Base-by-base conservation (phyloP, 257 asterid species). In the Nicotiana tabacum region DNA sequence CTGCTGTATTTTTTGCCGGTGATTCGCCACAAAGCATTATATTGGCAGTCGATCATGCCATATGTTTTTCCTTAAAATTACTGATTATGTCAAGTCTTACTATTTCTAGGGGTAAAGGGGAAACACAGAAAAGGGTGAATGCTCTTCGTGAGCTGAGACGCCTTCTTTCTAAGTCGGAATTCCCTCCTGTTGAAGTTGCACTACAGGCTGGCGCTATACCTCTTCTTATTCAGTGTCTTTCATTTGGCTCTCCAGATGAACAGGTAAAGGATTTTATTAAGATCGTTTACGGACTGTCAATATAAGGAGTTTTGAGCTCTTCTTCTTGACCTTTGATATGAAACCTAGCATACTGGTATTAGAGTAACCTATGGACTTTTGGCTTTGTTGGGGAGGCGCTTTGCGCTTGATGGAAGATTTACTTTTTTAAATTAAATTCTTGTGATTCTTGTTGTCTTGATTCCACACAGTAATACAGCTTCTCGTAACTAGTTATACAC, bases 181-280 rank as follows among this genome's bases (percentile, higher is more conserved):
- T 84, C 77, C 99, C 99, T 87, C 99, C 99, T 4, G 93, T 96
- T 66, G 92, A 92, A 90, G 94, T 93, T 65, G 94, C 97, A 17
- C 93, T 96, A 33, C 77, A 86, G 84, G 97, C 95, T 84, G 99
- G 98, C 84, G 97, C 90, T 58, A 81, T 93, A 87, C 91, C 98
- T 82, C 83, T 88, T 65, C 93, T 96, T 18, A 93, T 91, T 84
- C 95, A 91, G 66, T 93, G 97, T 85, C 97, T 96, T 83, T 89
- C 97, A 81, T 96, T 96, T 89, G 97, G 97, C 82, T 91, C 97
- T 78, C 93, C 98, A 9, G 98, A 94, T 87, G 99, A 96, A 82
- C 98, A 96, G 99, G 98, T 94, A 80, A 83, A 87, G 51, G 77
- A 77, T 83, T 12, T 53, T 77, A 30, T 32, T 29, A 78, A 13